Conservation (phyloP, 257 asterid species). For the Fraxinus excelsior region DNA sequence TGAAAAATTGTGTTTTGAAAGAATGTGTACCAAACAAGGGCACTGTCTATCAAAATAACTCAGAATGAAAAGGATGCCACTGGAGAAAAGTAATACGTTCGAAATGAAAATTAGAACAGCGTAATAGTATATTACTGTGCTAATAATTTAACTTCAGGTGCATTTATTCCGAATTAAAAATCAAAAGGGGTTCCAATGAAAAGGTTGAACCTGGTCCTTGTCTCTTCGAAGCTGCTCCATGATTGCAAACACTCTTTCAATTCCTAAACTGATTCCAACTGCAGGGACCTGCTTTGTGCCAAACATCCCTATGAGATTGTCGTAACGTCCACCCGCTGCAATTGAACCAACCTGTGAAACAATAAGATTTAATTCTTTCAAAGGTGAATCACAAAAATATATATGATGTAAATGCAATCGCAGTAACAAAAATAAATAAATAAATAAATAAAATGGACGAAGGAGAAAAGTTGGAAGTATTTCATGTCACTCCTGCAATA, state of each 20-base stretch:
- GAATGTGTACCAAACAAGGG: no score
- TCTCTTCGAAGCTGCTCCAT: conserved; percentile 81
- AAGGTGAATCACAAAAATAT: neutral
- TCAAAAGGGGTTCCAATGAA: neutral
- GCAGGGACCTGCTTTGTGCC: conserved; percentile 92
- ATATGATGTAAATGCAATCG: neutral
- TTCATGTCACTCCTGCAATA: neutral
- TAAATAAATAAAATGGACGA: neutral
- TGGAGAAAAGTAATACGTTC: neutral
- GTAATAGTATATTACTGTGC: neutral
- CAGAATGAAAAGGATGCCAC: neutral
- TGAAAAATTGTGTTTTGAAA: no score
- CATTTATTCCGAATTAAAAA: neutral
- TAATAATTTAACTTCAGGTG: neutral
- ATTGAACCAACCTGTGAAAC: conserved; percentile 85
- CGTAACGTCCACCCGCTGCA: conserved; percentile 98
- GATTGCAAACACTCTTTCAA: conserved; percentile 86
- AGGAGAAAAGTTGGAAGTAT: neutral
- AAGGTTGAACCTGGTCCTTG: conserved; percentile 53
- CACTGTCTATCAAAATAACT: neutral
- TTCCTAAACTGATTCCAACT: conserved; percentile 92
- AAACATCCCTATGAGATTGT: conserved; percentile 82
- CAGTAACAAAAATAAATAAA: no score
- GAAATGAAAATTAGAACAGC: neutral
- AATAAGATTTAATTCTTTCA: neutral